phyloP scores from a whole-genome alignment of 768 basidiomycete species.

The Bullera alba region DNA sequence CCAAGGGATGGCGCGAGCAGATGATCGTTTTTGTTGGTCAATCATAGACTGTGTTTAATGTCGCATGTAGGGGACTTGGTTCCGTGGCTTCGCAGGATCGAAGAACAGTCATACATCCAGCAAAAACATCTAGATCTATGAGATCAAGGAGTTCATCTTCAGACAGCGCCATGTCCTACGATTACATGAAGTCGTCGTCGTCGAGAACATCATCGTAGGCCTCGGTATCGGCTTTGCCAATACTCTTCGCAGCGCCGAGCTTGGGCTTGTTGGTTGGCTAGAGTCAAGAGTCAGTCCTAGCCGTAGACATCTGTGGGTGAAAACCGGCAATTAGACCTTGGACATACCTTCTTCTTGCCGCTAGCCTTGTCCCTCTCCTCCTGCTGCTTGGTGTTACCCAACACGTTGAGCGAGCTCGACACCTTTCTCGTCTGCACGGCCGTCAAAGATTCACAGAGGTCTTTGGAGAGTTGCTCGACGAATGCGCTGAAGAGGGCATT shows the following conservation, averaged over 20 bases:
- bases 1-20: no score
- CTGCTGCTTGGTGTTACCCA: constrained; percentile 93
- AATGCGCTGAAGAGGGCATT: constrained; percentile 80
- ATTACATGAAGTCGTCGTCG: constrained; percentile 93
- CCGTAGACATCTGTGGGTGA: no score
- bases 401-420: constrained; percentile 70
- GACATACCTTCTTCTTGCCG: constrained; percentile 72
- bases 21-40: no score
- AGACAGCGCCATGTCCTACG: constrained; percentile 50
- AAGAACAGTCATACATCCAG: no score
- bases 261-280: constrained; percentile 65
- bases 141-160: no score
- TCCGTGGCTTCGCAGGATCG: no score
- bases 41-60: no score
- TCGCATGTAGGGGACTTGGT: no score
- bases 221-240: constrained; percentile 63
- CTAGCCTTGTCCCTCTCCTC: constrained; percentile 75
- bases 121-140: no score
- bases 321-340: not conserved
- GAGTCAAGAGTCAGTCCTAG: constrained; percentile 4
- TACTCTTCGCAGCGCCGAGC: constrained; percentile 62
- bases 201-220: constrained; percentile 84
- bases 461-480: constrained; percentile 73
- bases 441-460: constrained; percentile 67
- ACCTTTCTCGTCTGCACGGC: constrained; percentile 89